These are phyloP conservation scores for Thuidium tamariscinum DNA, from an alignment of 225 moss, liverwort and hornwort genomes.

Conservation along the genomic window DNA sequence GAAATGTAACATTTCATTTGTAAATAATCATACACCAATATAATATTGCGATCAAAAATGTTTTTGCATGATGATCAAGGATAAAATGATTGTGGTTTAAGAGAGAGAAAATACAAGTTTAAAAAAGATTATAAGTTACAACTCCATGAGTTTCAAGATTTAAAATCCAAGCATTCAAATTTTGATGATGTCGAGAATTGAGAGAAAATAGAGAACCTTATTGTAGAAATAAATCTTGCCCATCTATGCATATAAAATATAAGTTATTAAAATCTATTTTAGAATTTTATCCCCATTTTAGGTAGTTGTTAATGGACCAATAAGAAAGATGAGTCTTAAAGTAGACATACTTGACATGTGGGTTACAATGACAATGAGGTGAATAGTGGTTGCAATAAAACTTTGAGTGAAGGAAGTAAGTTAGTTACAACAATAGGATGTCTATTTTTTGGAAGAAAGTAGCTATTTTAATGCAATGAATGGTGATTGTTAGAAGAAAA, in stretches of 20 bases:
- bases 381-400: neutral
- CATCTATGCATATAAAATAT: neutral
- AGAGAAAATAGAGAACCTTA: neutral
- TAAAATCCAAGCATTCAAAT: neutral
- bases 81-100: neutral
- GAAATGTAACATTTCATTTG: neutral
- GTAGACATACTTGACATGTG: neutral
- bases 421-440: neutral
- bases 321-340: neutral
- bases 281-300: neutral
- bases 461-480: neutral
- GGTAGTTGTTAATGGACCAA: neutral
- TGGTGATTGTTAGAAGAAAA: neutral
- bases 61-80: neutral
- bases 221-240: neutral
- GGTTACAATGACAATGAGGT: fast-evolving
- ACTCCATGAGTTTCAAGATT: neutral
- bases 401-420: neutral
- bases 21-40: neutral
- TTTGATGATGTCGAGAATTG: fast-evolving
- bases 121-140: neutral
- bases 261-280: neutral
- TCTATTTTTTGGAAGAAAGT: neutral
- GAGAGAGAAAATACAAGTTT: neutral
- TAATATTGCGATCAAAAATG: neutral